Percentiles rank a stretch among this genome's conserved stretches.
These are phyloP conservation scores for Vigna nakashimae DNA, from an alignment of 306 rosid genomes.

Conservation along the genomic window DNA sequence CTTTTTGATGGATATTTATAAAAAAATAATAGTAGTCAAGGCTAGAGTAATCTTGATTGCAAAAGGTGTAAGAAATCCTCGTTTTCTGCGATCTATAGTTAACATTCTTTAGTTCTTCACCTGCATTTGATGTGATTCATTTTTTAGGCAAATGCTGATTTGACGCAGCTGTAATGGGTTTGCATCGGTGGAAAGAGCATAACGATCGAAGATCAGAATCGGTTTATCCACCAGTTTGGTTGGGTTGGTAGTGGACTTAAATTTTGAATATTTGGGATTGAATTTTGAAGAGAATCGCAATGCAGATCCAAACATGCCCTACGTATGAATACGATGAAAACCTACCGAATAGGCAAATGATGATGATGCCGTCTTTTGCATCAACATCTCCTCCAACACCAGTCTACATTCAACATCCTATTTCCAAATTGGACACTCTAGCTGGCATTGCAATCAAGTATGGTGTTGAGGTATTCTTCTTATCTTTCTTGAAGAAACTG, in stretches of 20 bases:
- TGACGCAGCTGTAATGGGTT: slow-evolving; percentile 15
- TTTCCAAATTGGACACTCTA: slow-evolving; percentile 78
- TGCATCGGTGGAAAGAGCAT: slow-evolving; percentile 40
- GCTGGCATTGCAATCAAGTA: slow-evolving; percentile 92
- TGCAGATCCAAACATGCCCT: neutral
- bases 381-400: slow-evolving; percentile 41
- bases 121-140: neutral
- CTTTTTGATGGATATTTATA: neutral
- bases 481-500: neutral
- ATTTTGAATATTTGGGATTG: neutral
- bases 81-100: slow-evolving; percentile 2
- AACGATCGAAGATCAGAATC: slow-evolving; percentile 35
- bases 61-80: neutral
- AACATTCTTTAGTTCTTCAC: neutral
- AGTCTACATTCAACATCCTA: slow-evolving; percentile 61
- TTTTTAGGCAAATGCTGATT: neutral
- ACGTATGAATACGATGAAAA: neutral
- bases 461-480: slow-evolving; percentile 73
- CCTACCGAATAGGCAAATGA: slow-evolving; percentile 2
- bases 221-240: neutral
- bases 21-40: neutral
- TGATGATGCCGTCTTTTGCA: neutral
- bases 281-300: neutral
- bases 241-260: no score
- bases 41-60: neutral